Evolutionary conservation across 2,329 filamentous ascomycete species (phyloP).

Genomic region (Stagonosporopsis chrysanthemi): DNA sequence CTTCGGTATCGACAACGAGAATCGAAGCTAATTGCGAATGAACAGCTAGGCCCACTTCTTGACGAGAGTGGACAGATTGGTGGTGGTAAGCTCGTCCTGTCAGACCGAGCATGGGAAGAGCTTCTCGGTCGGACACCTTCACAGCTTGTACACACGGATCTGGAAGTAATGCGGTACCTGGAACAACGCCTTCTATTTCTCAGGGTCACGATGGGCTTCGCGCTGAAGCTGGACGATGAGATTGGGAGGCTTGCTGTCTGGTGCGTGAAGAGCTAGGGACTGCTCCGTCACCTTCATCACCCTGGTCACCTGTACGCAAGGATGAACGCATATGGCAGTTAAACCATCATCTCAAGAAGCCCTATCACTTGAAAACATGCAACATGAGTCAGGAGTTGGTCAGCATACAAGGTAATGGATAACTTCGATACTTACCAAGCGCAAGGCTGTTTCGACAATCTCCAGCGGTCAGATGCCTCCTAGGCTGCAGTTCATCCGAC

Average conservation of each 20-base stretch:
- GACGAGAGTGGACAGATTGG: conserved; percentile 65
- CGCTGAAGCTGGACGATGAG: conserved; percentile 55
- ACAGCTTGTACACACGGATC: conserved; percentile 52
- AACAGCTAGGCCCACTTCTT: conserved; percentile 52
- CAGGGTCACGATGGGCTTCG: conserved; percentile 63
- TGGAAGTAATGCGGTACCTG: conserved; percentile 56
- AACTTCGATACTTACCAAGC: not conserved
- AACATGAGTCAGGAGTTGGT: not conserved
- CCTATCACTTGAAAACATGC: not conserved
- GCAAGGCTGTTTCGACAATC: not conserved
- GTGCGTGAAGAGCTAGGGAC: conserved; percentile 35
- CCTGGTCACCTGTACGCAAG: not conserved
- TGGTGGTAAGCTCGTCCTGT: conserved; percentile 63
- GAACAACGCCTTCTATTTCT: conserved; percentile 62
- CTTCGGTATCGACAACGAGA: not conserved
- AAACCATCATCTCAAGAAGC: not conserved
- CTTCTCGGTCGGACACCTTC: conserved; percentile 56
- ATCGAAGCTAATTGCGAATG: conserved; percentile 2
- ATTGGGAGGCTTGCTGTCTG: conserved; percentile 44
- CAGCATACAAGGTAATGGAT: not conserved
- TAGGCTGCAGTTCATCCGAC: too few relatives aligned
- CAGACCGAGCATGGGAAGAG: conserved; percentile 60
- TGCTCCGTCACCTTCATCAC: not conserved
- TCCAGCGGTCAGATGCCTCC: not conserved
- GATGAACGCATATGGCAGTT: not conserved